Evolutionary conservation across 2,329 filamentous ascomycete genomes (phyloP), one percentile per base, ranked within the genome.

Genomic region (Cryphonectria nitschkei): DNA sequence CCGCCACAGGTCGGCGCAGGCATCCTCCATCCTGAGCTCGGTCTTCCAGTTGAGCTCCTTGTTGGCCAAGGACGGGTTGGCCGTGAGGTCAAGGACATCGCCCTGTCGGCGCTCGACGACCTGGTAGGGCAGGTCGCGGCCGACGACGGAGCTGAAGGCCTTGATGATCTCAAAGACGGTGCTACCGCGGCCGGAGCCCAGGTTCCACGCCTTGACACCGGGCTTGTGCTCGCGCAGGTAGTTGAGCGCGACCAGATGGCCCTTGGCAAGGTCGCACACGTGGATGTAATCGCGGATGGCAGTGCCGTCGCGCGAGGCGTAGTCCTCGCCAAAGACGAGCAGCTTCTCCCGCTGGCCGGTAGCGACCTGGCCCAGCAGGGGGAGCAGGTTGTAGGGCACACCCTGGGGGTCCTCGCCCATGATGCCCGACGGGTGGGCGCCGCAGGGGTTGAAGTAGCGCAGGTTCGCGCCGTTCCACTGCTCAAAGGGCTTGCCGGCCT

Each of bases 361-460:
- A 19, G 96, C 96, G 61, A 99, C 96, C 85, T 98, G 95, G 69
- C 95, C 96, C 34, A 99, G 89, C 72, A 99, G 87, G 26, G 96
- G 96, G 60, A 99, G 89, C 74, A 99, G 87, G 85, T 99, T 99
- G 87, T 94, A 98, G 1, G 96, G 96, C 32, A 98, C 89, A 72
- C 96, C 96, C 81, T 97, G 92, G 62, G 96, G 96, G 82, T 99
- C 96, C 85, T 99, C 96, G 76, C 96, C 96, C 94, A 99, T 97
- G 81, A 99, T 90, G 70, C 96, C 97, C 77, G 90, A 95, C 64
- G 97, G 96, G 82, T 99, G 96, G 70, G 94, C 92, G 77, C 96
- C 96, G 70, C 93, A 94, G 41, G 96, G 96, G 87, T 99, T 99
- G 87, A 99, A 99, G 86, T 99, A 99, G 77, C 96, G 90, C 77